Conservation (phyloP, 345 rosid species). For the Citrus inodora region DNA sequence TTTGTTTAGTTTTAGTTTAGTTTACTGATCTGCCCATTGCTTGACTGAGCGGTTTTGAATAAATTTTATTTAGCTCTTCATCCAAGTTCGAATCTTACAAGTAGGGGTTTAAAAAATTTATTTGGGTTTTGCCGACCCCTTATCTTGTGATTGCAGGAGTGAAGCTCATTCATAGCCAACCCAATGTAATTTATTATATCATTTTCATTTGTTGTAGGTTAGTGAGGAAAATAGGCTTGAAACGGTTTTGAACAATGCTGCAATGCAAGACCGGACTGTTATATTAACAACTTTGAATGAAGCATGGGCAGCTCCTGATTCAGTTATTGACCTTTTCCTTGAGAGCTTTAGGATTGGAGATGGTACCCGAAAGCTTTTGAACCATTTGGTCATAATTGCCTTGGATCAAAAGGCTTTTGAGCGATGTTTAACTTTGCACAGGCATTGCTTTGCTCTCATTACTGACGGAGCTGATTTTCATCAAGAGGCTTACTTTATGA, state of each 20-base stretch:
- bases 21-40: too few species aligned
- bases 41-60: too few species aligned
- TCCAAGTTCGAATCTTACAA: too few species aligned
- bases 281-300: slow-evolving; percentile 77
- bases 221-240: slow-evolving; percentile 47
- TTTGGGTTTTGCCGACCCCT: too few species aligned
- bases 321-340: slow-evolving; percentile 68
- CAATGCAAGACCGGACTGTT: slow-evolving; percentile 55
- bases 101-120: too few species aligned
- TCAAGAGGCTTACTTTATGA: slow-evolving; percentile 81
- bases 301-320: slow-evolving; percentile 76
- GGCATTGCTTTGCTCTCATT: slow-evolving; percentile 63
- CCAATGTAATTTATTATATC: too few species aligned
- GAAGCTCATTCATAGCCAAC: too few species aligned
- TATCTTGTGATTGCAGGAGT: too few species aligned
- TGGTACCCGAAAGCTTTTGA: slow-evolving; percentile 54
- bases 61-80: too few species aligned
- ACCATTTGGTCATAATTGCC: slow-evolving; percentile 72
- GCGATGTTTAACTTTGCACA: slow-evolving; percentile 55
- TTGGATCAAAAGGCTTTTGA: slow-evolving; percentile 62
- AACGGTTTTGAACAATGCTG: slow-evolving; percentile 55
- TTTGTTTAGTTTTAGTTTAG: too few species aligned
- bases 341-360: slow-evolving; percentile 70
- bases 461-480: slow-evolving; percentile 72
- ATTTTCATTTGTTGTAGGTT: slow-evolving; percentile 7